phyloP scores from a whole-genome alignment of 768 basidiomycete genomes.

The Russula compacta region DNA sequence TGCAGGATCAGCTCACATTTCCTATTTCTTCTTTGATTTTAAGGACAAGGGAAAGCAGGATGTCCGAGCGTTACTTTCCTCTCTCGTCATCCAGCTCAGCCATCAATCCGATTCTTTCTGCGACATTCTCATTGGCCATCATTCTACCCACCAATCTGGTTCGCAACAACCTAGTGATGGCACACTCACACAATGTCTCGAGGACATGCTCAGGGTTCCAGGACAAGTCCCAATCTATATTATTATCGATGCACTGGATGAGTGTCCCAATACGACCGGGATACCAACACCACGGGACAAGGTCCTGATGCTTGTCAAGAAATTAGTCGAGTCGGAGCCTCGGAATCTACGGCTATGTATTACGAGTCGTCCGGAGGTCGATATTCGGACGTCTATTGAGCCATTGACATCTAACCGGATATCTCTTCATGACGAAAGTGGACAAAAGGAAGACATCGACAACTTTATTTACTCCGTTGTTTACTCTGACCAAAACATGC shows the following conservation, averaged over 20 bases:
- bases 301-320: neutral
- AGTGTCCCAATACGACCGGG: neutral
- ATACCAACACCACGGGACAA: neutral
- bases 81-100: neutral
- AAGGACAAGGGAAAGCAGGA: neutral
- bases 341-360: neutral
- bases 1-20: neutral
- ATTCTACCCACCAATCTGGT: neutral
- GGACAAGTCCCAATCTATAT: neutral
- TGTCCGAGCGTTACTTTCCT: neutral
- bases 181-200: neutral
- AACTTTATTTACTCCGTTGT: neutral
- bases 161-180: neutral
- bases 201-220: neutral
- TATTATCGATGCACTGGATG: neutral
- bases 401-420: neutral
- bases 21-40: neutral
- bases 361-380: neutral
- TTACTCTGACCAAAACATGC: neutral
- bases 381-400: neutral
- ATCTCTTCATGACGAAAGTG: neutral
- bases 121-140: neutral
- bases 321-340: neutral
- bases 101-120: neutral
- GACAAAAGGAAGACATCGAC: neutral